These are phyloP conservation scores for Penicillium psychrosexuale DNA, from an alignment of 2,329 filamentous ascomycete genomes.

Conservation along the genomic window DNA sequence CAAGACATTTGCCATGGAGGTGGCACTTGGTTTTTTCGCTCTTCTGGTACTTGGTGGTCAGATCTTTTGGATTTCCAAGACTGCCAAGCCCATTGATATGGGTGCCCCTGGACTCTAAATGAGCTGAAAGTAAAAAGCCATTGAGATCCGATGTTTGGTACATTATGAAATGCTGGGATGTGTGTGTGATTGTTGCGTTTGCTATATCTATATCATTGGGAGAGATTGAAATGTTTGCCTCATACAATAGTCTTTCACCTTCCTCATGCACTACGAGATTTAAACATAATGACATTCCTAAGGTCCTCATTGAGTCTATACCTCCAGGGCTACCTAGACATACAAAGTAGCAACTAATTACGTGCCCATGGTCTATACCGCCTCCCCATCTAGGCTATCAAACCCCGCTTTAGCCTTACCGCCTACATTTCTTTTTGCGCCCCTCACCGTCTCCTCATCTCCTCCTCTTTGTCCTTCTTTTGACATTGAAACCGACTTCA, in stretches of 20 bases:
- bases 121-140: not conserved
- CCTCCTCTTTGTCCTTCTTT: not conserved
- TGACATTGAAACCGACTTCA: not conserved
- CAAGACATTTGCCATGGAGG: constrained; percentile 63
- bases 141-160: not conserved
- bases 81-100: constrained; percentile 6
- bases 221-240: not conserved
- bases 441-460: constrained; percentile 8
- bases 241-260: not conserved
- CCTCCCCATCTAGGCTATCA: not conserved
- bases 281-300: not conserved
- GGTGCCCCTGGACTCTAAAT: constrained; percentile 1
- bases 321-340: too few relatives aligned
- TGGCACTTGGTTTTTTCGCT: constrained; percentile 50
- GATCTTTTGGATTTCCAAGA: constrained; percentile 42
- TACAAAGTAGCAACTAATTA: not conserved
- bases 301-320: not conserved
- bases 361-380: not conserved
- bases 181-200: not conserved
- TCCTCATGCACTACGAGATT: not conserved
- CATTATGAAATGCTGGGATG: not conserved
- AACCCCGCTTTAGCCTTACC: constrained; percentile 14
- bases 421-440: constrained; percentile 19
- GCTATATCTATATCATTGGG: not conserved
- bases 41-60: constrained; percentile 53